Percentiles rank a stretch among this genome's conserved stretches.
Evolutionary conservation across 495 filamentous ascomycete species (phyloP).

Genomic region (Podospora pseudoanserina): DNA sequence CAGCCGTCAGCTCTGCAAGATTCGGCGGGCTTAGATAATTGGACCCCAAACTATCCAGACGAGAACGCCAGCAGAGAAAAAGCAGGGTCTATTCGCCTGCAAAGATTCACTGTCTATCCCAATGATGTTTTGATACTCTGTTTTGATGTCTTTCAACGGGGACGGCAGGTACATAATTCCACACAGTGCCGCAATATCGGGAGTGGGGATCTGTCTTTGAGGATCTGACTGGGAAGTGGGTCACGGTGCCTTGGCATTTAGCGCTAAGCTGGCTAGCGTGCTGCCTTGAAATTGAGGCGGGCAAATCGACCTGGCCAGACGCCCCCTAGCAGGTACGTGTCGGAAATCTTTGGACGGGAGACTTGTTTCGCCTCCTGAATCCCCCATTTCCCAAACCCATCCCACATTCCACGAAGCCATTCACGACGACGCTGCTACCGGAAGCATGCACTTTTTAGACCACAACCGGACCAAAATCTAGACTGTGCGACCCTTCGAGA

Average conservation of each 20-base stretch:
- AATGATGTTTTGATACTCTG: not conserved
- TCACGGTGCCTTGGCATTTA: conserved; percentile 8
- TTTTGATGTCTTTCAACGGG: not conserved
- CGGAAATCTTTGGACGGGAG: conserved; percentile 12
- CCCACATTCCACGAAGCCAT: conserved; percentile 13
- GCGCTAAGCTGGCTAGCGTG: not conserved
- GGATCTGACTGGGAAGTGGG: conserved; percentile 3
- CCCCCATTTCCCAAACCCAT: not conserved
- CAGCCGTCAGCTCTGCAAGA: not conserved
- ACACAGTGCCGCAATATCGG: not conserved
- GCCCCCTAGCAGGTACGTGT: conserved; percentile 12
- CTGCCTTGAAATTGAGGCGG: conserved; percentile 21
- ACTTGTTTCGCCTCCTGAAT: conserved; percentile 25
- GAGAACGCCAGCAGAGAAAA: not conserved
- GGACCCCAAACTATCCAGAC: not conserved
- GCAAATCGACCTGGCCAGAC: conserved; percentile 15
- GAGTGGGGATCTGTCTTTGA: not conserved
- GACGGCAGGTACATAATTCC: not conserved
- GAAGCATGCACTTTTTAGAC: not conserved
- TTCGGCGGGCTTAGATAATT: not conserved
- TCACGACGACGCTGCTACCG: conserved; percentile 5
- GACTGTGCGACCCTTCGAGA: not conserved
- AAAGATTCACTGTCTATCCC: not conserved
- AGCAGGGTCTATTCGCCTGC: not conserved
- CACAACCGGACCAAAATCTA: not conserved